These are phyloP conservation scores for Xenoacremonium recifei DNA, from an alignment of 2,329 filamentous ascomycete species.

Conservation along the genomic window DNA sequence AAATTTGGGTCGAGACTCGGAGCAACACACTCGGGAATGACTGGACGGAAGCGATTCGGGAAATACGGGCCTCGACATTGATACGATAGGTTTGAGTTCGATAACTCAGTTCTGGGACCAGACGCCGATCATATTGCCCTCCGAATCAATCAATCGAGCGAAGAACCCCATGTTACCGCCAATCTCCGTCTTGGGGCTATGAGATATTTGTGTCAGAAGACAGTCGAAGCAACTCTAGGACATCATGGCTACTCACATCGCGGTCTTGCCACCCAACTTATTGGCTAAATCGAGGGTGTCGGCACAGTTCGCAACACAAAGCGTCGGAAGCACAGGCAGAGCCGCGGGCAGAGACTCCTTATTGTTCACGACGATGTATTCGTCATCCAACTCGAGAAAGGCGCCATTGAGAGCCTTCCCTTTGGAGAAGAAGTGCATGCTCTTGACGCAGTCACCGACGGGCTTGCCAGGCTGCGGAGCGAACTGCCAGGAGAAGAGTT, in stretches of 20 bases:
- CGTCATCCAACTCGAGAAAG: slow-evolving; percentile 32
- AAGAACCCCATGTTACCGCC: slow-evolving; percentile 33
- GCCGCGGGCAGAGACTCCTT: slow-evolving; percentile 21
- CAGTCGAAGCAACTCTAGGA: not conserved
- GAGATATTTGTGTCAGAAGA: slow-evolving; percentile 3
- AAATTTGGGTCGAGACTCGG: no score
- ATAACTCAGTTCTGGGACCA: slow-evolving; percentile 32
- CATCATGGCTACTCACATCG: slow-evolving; percentile 29
- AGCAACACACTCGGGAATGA: no score
- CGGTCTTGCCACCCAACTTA: slow-evolving; percentile 31
- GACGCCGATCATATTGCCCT: slow-evolving; percentile 37
- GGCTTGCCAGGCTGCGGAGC: slow-evolving; percentile 13
- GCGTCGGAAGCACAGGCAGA: slow-evolving; percentile 31
- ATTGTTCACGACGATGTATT: slow-evolving; percentile 26
- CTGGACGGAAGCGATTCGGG: no score
- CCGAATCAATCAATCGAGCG: slow-evolving; percentile 36
- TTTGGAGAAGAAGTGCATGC: slow-evolving; percentile 34
- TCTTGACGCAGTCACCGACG: slow-evolving; percentile 23
- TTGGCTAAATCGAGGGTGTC: slow-evolving; percentile 28
- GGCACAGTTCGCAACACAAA: slow-evolving; percentile 32
- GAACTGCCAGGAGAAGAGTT: slow-evolving; percentile 35
- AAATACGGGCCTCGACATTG: no score
- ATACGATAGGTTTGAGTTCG: no score
- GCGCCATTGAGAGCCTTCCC: slow-evolving; percentile 33
- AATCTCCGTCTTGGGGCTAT: slow-evolving; percentile 35